Base-by-base conservation (phyloP, 345 rosid genomes). In the Pistacia vera region DNA sequence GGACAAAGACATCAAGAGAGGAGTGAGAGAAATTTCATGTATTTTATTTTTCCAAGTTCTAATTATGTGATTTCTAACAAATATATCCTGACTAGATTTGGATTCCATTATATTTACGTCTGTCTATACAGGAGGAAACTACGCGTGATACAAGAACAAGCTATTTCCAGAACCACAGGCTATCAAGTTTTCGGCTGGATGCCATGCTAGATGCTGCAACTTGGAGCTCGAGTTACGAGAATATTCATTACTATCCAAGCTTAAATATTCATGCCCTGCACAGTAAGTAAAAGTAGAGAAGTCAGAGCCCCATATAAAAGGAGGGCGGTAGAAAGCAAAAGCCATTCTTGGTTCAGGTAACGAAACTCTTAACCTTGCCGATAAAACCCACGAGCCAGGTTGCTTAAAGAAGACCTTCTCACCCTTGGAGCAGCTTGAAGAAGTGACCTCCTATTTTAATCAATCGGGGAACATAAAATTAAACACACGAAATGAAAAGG, bases 111-210 rank as follows among this genome's bases (percentile, higher is more conserved):
- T 16, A 35, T 22, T 55, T 8, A 56, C 56, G 28, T 60, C n/a
- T 33, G 18, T 59, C 63, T 58, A 22, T 36, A 61, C 69, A 70
- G 66, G 56, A 12, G 66, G 56, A 12, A 28, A 62, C 80, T 83
- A 90, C 2, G 86, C 90, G 25, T 81, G 64, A 75, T 86, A 86
- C 82, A 88, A 84, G 85, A 81, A 84, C 87, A 90, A 66, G 84
- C 92, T 87, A 72, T 81, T 87, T 74, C 88, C 86, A 48, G 88
- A 82, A 54, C 92, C 85, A 78, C 90, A 87, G 10, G 92, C 95
- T 36, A 90, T 83, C 75, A 88, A 58, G 78, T 83, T 81, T 14
- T 78, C 46, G 0, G 80, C 60, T n/a, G 95, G 92, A 72, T 90
- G 92, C 92, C 95, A 90, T 28, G 86, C 88, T 30, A 87, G 65